Evolutionary conservation across 1,284 basidiomycete species (phyloP).

Genomic region (Fomitopsis schrenkii): DNA sequence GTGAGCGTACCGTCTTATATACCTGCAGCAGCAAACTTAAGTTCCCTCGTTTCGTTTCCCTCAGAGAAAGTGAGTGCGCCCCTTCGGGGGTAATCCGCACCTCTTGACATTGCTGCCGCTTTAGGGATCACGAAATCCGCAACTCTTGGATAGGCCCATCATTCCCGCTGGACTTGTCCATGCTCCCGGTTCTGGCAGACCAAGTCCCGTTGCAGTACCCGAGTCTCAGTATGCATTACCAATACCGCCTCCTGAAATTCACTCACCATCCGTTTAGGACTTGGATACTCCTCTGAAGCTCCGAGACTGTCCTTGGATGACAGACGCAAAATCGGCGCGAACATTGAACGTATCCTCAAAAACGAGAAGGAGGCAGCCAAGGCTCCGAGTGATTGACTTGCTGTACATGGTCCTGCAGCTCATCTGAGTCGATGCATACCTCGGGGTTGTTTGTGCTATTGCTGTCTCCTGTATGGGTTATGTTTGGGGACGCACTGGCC

Average conservation of each 20-base stretch:
- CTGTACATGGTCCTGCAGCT: neutral
- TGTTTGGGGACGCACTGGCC: too few relatives aligned
- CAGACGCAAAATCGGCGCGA: conserved; percentile 41
- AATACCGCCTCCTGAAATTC: neutral
- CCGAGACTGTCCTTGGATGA: conserved; percentile 42
- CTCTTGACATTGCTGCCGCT: neutral
- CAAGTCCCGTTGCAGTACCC: conserved; percentile 68
- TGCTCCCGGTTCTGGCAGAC: conserved; percentile 44
- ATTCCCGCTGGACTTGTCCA: conserved; percentile 59
- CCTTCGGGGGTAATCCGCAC: neutral
- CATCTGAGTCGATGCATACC: neutral
- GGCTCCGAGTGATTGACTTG: conserved; percentile 33
- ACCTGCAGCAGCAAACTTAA: neutral
- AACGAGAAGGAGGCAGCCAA: conserved; percentile 51
- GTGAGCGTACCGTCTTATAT: conserved; percentile 26
- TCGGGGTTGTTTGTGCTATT: too few relatives aligned
- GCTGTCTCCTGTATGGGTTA: too few relatives aligned
- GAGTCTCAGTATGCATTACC: conserved; percentile 48
- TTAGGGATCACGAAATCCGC: conserved; percentile 60
- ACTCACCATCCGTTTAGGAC: conserved; percentile 29
- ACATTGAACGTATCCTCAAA: conserved; percentile 45
- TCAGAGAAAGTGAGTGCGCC: conserved; percentile 4
- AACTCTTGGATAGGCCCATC: conserved; percentile 70
- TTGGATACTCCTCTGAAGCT: conserved; percentile 48
- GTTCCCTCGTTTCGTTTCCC: neutral